Percentiles rank a stretch among this genome's conserved stretches.
Conservation (phyloP, 2,329 filamentous ascomycete genomes). For the Drechslerella coelobrocha region DNA sequence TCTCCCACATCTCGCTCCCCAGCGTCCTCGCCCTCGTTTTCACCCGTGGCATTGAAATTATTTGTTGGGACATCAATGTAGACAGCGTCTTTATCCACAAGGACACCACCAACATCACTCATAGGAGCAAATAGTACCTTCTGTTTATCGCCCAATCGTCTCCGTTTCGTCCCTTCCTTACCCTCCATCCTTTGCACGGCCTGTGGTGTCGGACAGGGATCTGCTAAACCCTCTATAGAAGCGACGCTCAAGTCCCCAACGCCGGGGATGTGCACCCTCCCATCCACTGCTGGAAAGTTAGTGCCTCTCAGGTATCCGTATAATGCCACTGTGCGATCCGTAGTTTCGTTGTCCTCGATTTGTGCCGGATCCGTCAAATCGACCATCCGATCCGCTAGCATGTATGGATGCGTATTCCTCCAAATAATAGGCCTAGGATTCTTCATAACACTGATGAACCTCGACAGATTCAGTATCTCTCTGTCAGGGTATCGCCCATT, state of each 20-base stretch:
- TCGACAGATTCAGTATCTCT: constrained; percentile 91
- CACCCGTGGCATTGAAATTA: constrained; percentile 67
- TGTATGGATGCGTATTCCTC: constrained; percentile 95
- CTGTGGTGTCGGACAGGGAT: constrained; percentile 94
- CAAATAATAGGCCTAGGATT: constrained; percentile 95
- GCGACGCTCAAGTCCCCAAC: constrained; percentile 86
- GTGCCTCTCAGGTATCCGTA: constrained; percentile 95
- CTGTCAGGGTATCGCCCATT: constrained; percentile 96
- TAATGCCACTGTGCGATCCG: constrained; percentile 86
- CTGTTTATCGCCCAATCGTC: constrained; percentile 91
- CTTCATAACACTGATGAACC: constrained; percentile 98
- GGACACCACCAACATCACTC: constrained; percentile 93
- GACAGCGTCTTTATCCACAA: constrained; percentile 96
- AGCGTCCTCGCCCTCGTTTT: constrained; percentile 65
- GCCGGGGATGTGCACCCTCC: constrained; percentile 88
- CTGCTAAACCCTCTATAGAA: constrained; percentile 83
- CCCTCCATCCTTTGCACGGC: constrained; percentile 82
- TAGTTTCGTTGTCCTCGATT: constrained; percentile 85
- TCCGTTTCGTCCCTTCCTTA: constrained; percentile 71
- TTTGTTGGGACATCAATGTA: constrained; percentile 78
- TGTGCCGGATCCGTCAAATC: constrained; percentile 93
- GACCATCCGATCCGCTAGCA: constrained; percentile 89
- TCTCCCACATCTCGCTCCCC: constrained; percentile 89
- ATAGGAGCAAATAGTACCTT: constrained; percentile 96
- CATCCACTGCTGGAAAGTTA: constrained; percentile 85